Evolutionary conservation across 2,329 filamentous ascomycete genomes (phyloP).

Genomic region (Falciphora oryzae): DNA sequence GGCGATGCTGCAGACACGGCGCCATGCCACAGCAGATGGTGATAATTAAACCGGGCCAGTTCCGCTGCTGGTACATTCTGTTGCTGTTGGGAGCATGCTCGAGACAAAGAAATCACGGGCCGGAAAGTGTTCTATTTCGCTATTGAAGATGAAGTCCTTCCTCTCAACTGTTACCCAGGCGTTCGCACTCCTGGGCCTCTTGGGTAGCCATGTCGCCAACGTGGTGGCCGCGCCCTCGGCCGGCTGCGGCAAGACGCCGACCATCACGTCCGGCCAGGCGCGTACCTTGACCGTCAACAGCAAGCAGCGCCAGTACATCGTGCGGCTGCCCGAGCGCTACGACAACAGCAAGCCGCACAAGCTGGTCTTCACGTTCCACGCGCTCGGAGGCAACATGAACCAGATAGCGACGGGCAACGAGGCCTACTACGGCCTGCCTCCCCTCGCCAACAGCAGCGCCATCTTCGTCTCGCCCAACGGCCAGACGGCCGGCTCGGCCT

Average conservation of each 20-base stretch:
- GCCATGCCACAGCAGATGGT: background rate
- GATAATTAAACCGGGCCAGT: background rate
- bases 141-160: background rate
- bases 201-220: background rate
- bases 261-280: constrained; percentile 15
- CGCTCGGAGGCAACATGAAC: constrained; percentile 31
- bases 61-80: background rate
- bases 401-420: constrained; percentile 27
- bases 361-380: constrained; percentile 37
- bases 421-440: constrained; percentile 30
- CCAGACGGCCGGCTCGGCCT: constrained; percentile 25
- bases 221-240: background rate
- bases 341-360: constrained; percentile 5
- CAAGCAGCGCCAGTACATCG: constrained; percentile 5
- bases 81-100: too few species aligned
- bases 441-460: constrained; percentile 26
- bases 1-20: too few species aligned
- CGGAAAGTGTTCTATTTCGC: background rate
- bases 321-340: constrained; percentile 7
- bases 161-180: background rate
- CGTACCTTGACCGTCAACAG: background rate
- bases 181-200: background rate
- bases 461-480: constrained; percentile 40
- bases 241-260: constrained; percentile 4
- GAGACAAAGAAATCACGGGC: background rate